A percentile compares a stretch with the other conserved stretches of the same genome.
phyloP scores from a whole-genome alignment of 2,329 filamentous ascomycete species.

The Penicillium sp. region DNA sequence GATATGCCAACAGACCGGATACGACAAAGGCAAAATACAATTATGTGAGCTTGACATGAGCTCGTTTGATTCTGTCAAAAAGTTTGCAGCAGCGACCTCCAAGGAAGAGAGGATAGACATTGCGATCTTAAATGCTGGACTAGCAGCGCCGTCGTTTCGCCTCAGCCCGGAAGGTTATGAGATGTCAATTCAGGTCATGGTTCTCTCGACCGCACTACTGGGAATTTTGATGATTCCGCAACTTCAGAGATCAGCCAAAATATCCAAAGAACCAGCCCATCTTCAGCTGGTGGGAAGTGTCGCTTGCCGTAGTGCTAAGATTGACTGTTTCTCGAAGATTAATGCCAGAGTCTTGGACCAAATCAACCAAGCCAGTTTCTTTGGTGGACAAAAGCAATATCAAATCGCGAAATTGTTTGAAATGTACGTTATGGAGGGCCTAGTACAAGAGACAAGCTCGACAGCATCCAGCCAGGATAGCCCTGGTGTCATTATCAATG shows the following conservation, averaged over 20 bases:
- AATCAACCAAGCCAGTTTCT: not conserved
- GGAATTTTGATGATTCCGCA: not conserved
- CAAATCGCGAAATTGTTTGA: not conserved
- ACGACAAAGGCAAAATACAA: constrained; percentile 1
- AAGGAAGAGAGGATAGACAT: not conserved
- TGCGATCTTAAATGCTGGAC: not conserved
- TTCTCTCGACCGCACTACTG: constrained; percentile 6
- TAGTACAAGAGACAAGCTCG: not conserved
- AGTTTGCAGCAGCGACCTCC: not conserved
- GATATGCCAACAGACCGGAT: constrained; percentile 6
- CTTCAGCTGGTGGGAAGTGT: not conserved
- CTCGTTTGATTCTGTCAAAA: constrained; percentile 5
- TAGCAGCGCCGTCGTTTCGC: not conserved
- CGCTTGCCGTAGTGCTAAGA: not conserved
- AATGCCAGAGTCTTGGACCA: not conserved
- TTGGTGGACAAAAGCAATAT: not conserved
- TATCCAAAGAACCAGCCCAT: not conserved
- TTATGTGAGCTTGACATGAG: constrained; percentile 10
- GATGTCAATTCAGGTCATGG: constrained; percentile 7
- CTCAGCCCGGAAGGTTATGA: constrained; percentile 7
- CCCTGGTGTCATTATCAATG: constrained; percentile 4
- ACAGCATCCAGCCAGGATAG: not conserved
- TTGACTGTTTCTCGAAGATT: not conserved
- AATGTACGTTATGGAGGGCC: not conserved
- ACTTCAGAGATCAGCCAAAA: not conserved